Base-by-base conservation (phyloP, 371 early-diverging fungal species). In the Mortierella sp. region DNA sequence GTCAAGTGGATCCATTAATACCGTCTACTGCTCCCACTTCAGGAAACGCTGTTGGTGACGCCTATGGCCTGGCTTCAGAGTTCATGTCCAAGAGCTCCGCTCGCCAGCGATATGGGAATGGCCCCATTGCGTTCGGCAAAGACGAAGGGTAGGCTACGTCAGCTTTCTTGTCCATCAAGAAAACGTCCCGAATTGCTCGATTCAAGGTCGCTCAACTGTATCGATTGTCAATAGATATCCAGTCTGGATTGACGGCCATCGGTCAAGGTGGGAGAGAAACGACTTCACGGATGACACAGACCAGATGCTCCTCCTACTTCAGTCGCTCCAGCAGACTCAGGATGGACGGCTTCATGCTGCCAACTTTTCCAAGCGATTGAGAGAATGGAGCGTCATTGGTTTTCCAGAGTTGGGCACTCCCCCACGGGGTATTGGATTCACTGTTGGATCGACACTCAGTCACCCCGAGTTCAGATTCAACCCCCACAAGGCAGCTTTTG, bases 231-330 rank as follows among this genome's bases (percentile, higher is more conserved):
- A 49, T 47, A 76, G 77, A 14, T 67, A 71, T 54, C 74, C 71
- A 7, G 63, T 81, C 52, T 71, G 73, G 53, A 39, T 62, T 14
- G 85, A 82, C 62, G 10, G 13, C 9, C 85, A 82, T 43, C 79
- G 84, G 12, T 52, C 54, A 37, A 79, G 67, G 41, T 83, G 72
- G 77, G 44, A 54, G 10, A 54, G 66, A 40, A 87, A 86, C 70
- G 89, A 88, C 48, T 91, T 84, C 66, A 88, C 90, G 6, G 89
- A 87, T 56, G 90, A 91, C 64, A 85, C 88, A 29, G 91, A 91
- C 52, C 91, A 91, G 49, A 62, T 80, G 50, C 60, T 91, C 10
- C 67, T 90, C 27, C 54, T 91, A 16, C 77, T 87, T 29, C 81
- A 85, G 41, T 80, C 88, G 8, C 56, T 89, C 22, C 51, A 77